Percentiles rank a stretch among this genome's conserved stretches.
phyloP scores from a whole-genome alignment of 2,329 filamentous ascomycete species.

The Uncinocarpus reesii region DNA sequence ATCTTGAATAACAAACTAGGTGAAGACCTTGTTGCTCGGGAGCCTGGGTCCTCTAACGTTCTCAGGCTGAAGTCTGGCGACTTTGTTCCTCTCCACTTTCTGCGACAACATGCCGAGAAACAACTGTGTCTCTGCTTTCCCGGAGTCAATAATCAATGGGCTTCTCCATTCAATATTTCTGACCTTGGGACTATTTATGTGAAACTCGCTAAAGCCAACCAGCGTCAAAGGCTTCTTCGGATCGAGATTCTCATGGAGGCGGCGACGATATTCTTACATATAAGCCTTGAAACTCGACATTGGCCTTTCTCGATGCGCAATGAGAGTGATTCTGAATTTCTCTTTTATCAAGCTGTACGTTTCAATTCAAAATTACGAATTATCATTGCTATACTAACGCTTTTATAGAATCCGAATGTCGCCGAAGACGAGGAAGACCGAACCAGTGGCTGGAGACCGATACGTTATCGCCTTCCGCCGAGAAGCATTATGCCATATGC shows the following conservation, averaged over 20 bases:
- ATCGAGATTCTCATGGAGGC: constrained; percentile 86
- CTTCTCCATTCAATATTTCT: constrained; percentile 92
- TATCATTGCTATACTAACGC: constrained; percentile 1
- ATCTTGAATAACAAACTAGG: constrained; percentile 86
- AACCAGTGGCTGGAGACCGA: constrained; percentile 77
- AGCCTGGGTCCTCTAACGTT: constrained; percentile 81
- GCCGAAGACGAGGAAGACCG: constrained; percentile 78
- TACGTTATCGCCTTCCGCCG: constrained; percentile 82
- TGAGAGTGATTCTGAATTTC: constrained; percentile 91
- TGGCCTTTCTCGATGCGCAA: constrained; percentile 99
- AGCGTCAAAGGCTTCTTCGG: constrained; percentile 77
- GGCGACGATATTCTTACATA: constrained; percentile 83
- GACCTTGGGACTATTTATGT: constrained; percentile 87
- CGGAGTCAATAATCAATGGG: constrained; percentile 94
- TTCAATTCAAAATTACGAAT: neutral
- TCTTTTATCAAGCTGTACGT: constrained; percentile 74
- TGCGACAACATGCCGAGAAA: constrained; percentile 72
- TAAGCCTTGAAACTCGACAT: constrained; percentile 82
- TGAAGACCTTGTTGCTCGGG: constrained; percentile 80
- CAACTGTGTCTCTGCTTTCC: constrained; percentile 89
- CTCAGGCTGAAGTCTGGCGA: constrained; percentile 68
- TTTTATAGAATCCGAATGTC: constrained; percentile 60
- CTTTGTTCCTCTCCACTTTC: constrained; percentile 75
- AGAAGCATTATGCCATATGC: constrained; percentile 99
- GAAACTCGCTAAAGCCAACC: constrained; percentile 82